Base-by-base conservation (phyloP, 805 yeast species). In the Cephaloascus albidus region DNA sequence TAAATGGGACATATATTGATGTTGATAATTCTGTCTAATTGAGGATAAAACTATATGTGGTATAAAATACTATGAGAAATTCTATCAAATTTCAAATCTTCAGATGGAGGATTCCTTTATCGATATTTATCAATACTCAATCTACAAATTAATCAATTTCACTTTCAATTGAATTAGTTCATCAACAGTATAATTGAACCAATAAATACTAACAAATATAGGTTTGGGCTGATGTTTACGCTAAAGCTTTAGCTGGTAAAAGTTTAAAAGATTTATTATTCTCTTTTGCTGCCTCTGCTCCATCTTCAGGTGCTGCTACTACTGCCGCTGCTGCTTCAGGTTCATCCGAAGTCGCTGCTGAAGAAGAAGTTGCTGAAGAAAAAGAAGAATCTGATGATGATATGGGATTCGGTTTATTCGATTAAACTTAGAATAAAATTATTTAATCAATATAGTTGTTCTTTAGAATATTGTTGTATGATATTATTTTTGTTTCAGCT, bases 381-480 rank as follows among this genome's bases (percentile, higher is more conserved):
- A 66, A 62, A 51, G 85, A 79, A 64, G 84, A 75, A 65, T 76
- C 81, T 50, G 87, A 80, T 63, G 86, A 79, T 58, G 93, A 81
- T 71, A 81, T 84, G 90, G 90, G 90, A 57, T 79, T 84, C 81
- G 90, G 90, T 73, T 78, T 84, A 72, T 84, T 84, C 76, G 94
- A 83, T 72, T 84, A 84, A 72, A 54, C 69, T n/a, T n/a, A n/a
- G n/a, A n/a, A n/a, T n/a, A n/a, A n/a, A n/a, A n/a, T n/a, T n/a
- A n/a, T n/a, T n/a, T n/a, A n/a, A n/a, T n/a, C n/a, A n/a, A n/a
- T n/a, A n/a, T n/a, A n/a, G n/a, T n/a, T n/a, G n/a, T n/a, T n/a
- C n/a, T n/a, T n/a, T n/a, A n/a, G n/a, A n/a, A n/a, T n/a, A n/a
- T n/a, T n/a, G n/a, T n/a, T n/a, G n/a, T n/a, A n/a, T n/a, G n/a